Evolutionary conservation across 176 grass and related monocot genomes (phyloP), one percentile per base, ranked within the genome.

Genomic region (Bromus sterilis): DNA sequence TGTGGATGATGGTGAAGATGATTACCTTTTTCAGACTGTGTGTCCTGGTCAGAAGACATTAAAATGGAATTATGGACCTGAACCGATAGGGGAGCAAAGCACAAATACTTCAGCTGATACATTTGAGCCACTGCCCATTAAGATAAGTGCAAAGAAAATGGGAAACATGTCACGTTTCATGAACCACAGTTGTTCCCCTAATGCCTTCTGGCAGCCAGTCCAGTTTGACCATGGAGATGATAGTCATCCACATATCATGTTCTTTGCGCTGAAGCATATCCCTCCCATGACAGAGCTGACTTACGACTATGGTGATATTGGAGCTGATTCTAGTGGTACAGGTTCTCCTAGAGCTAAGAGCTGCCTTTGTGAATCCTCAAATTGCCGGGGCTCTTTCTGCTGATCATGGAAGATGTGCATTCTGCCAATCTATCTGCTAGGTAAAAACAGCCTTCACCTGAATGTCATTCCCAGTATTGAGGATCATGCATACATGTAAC

Each of bases 181-280:
- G 77, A 97, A 97, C 74, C 92, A 97, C 80, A 94, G 95, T 76
- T 97, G 95, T 42, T 67, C 84, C 35, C 88, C 95, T 70, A 97
- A 94, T 71, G 34, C 90, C 67, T 91, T 97, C 58, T 97, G 95
- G 92, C 95, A 97, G 43, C 88, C 92, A 61, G 88, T 97, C 81
- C 88, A 90, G 33, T 87, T 89, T 92, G 92, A 94, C 78, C 88
- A 94, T 85, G 85, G 79, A 81, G 92, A 94, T 81, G 84, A 89
- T 53, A 57, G 44, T 16, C 76, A 79, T 46, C 92, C 92, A 1
- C 95, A 97, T 81, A 93, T 97, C 56, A 97, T 97, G 95, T 94
- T 97, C 62, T 97, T 97, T 78, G 92, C 95, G 24, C 37, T 97
- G 32, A 97, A 97, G 65, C 95, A 97, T 65, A 94, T 98, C 86